Evolutionary conservation across 352 stramenopile species (phyloP), one percentile per base, ranked within the genome.

Genomic region (Phytophthora rubi): DNA sequence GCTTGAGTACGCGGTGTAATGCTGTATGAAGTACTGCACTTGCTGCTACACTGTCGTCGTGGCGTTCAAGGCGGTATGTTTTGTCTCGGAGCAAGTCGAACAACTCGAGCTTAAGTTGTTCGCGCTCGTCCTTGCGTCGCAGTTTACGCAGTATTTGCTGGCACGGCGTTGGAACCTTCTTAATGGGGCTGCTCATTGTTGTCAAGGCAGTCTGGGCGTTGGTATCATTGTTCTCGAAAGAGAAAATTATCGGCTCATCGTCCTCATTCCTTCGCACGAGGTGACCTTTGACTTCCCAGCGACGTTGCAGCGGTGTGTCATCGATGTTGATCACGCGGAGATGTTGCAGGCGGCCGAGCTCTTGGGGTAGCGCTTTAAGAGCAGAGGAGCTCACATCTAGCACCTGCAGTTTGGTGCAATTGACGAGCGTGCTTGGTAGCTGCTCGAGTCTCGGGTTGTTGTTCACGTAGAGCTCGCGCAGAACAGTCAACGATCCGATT

Each of bases 401-500:
- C 13, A 95, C 81, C 39, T 83, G 76, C 3, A 97, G 82, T 13
- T 87, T 79, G 2, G 56, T 47, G 62, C 90, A 98, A 23, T 86
- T 64, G 15, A 79, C 70, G 15, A 97, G 73, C 32, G 89, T 55
- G 3, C 65, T 33, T 3, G 89, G 89, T 4, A 98, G 53, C 0
- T 48, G 44, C 21, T 61, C 53, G 3, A 98, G 81, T 6, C 70
- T 64, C 5, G 86, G 89, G 56, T 98, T 98, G 58, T 94, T 78
- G 63, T 94, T 95, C 30, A 97, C 65, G 75, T 89, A 97, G 12
- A 98, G 77, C 56, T 91, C 71, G 51, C 90, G 84, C 6, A 98
- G 83, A 21, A 65, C 69, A 28, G 67, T 51, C 28, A 97, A 78
- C 5, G 68, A 58, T 21, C 78, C 71, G 45, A 98, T 79, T 6